These are phyloP conservation scores for Colletotrichum sp. DNA, from an alignment of 2,329 filamentous ascomycete genomes.

Conservation along the genomic window DNA sequence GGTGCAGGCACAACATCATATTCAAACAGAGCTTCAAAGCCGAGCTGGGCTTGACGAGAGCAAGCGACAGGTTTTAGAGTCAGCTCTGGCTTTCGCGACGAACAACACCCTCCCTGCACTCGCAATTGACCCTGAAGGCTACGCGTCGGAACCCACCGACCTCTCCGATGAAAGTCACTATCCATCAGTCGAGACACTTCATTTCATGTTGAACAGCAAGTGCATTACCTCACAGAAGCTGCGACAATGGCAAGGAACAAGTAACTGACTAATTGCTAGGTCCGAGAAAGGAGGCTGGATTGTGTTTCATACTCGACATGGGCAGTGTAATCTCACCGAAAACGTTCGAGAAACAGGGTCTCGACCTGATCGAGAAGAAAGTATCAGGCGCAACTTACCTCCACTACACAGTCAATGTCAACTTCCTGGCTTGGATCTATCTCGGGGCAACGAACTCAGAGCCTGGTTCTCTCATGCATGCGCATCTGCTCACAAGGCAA, in stretches of 20 bases:
- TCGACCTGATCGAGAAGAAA: neutral
- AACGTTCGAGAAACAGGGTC: neutral
- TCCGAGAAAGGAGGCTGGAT: neutral
- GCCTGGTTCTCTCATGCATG: neutral
- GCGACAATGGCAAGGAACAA: neutral
- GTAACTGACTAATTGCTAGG: neutral
- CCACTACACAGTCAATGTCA: neutral
- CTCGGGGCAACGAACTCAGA: neutral
- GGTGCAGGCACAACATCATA: neutral
- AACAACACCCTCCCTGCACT: neutral
- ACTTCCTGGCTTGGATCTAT: neutral
- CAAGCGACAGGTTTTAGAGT: neutral
- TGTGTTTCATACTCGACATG: neutral
- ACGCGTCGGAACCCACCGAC: too few relatives aligned
- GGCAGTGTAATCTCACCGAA: neutral
- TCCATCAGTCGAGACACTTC: neutral
- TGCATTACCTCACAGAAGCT: neutral
- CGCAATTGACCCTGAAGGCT: neutral
- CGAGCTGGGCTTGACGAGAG: neutral
- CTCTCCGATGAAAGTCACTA: neutral
- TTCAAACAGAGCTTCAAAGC: neutral
- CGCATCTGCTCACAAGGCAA: neutral
- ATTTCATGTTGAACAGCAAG: neutral
- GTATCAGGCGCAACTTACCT: neutral
- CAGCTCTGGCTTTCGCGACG: neutral